Percentiles rank a stretch among this genome's conserved stretches.
These are phyloP conservation scores for Curvularia sp. DNA, from an alignment of 2,329 filamentous ascomycete genomes.

Conservation along the genomic window DNA sequence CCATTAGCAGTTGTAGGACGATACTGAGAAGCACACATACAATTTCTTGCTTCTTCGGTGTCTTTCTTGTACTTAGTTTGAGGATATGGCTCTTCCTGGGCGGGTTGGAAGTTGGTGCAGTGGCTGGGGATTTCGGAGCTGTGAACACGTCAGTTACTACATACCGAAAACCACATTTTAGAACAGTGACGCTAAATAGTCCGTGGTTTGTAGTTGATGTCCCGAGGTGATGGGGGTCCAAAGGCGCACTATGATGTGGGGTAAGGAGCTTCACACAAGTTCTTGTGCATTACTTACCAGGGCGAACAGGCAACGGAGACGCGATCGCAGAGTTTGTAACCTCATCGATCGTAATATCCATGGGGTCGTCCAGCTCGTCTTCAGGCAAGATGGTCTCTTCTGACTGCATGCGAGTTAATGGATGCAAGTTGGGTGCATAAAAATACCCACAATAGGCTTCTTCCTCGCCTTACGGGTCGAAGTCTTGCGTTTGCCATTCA, in stretches of 20 bases:
- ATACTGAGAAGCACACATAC: constrained; percentile 24
- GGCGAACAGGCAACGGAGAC: constrained; percentile 34
- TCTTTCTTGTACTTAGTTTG: constrained; percentile 31
- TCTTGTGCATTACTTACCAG: constrained; percentile 34
- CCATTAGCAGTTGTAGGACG: constrained; percentile 13
- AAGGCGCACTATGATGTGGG: constrained; percentile 5
- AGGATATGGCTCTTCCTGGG: constrained; percentile 34
- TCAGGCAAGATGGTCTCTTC: constrained; percentile 42
- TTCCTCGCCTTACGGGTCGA: constrained; percentile 37
- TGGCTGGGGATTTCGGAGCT: constrained; percentile 24
- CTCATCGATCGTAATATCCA: constrained; percentile 26
- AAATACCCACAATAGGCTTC: constrained; percentile 40
- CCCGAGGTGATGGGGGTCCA: not conserved
- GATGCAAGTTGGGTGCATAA: not conserved
- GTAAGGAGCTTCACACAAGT: constrained; percentile 11
- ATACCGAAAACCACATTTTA: not conserved
- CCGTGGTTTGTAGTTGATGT: not conserved
- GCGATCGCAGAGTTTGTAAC: constrained; percentile 21
- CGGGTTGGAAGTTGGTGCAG: constrained; percentile 20
- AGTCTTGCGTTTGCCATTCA: constrained; percentile 38
- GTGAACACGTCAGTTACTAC: constrained; percentile 9
- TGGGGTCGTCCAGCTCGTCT: constrained; percentile 39
- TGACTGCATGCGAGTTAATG: constrained; percentile 28
- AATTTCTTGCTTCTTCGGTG: constrained; percentile 33
- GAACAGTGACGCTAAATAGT: not conserved